These are phyloP conservation scores for Yamagishiella unicocca DNA, from an alignment of 139 green algal genomes.

Conservation along the genomic window DNA sequence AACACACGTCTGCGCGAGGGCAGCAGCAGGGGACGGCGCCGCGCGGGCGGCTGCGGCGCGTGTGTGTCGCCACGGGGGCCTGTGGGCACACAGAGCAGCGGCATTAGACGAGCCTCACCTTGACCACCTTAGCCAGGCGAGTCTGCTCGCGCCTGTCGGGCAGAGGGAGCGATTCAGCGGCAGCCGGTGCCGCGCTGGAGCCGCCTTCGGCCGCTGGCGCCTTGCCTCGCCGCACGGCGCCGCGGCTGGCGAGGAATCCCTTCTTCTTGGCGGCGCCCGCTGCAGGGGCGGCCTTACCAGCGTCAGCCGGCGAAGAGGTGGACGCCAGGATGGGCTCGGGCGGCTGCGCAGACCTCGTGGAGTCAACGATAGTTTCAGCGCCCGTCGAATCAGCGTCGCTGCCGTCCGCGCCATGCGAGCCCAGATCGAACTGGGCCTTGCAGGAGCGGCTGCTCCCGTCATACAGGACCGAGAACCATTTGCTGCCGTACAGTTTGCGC, in stretches of 20 bases:
- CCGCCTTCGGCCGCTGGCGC: not conserved
- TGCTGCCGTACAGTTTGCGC: conserved; percentile 20
- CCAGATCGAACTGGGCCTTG: conserved; percentile 4
- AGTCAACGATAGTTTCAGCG: not conserved
- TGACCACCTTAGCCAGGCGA: conserved; percentile 16
- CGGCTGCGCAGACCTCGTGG: not conserved
- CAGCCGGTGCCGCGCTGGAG: no score
- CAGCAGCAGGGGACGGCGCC: no score
- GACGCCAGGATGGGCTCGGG: conserved; percentile 31
- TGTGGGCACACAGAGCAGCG: no score
- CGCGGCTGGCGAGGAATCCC: conserved; percentile 33
- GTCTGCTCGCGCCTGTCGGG: conserved; percentile 6
- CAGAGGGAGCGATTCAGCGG: not conserved
- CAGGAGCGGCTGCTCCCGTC: not conserved
- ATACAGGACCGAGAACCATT: conserved; percentile 39
- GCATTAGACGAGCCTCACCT: not conserved
- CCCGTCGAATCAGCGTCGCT: not conserved
- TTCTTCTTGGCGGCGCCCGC: not conserved
- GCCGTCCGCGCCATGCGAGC: not conserved
- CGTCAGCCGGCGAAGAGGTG: not conserved
- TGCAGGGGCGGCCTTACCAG: not conserved
- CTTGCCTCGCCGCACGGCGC: not conserved
- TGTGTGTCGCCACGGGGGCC: no score
- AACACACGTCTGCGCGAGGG: no score
- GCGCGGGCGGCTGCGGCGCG: no score